A percentile compares a stretch with the other conserved stretches of the same genome.
Conservation (phyloP, 768 basidiomycete genomes). For the Phaffia australis region DNA sequence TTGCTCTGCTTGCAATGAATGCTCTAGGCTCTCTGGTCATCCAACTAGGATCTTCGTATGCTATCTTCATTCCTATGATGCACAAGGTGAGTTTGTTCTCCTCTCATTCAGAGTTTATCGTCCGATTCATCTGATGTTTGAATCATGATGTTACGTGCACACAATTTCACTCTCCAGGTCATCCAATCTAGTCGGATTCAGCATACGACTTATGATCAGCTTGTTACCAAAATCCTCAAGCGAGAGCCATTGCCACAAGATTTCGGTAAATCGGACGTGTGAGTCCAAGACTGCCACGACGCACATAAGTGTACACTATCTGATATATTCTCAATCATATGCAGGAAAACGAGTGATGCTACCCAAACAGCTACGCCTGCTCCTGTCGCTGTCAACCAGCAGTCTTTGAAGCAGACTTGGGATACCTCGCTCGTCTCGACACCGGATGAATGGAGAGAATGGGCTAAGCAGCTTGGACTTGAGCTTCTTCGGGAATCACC, state of each 20-base stretch:
- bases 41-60: slow-evolving; percentile 91
- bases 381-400: slow-evolving; percentile 57
- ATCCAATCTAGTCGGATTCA: slow-evolving; percentile 62
- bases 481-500: slow-evolving; percentile 98
- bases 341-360: slow-evolving; percentile 38
- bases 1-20: slow-evolving; percentile 79
- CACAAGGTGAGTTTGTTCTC: slow-evolving; percentile 57
- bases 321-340: not conserved
- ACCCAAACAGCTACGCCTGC: slow-evolving; percentile 29
- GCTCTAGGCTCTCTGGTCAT: slow-evolving; percentile 82
- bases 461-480: slow-evolving; percentile 84
- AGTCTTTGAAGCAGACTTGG: slow-evolving; percentile 94
- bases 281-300: slow-evolving; percentile 30
- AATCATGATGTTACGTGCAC: not conserved
- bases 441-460: slow-evolving; percentile 75
- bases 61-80: slow-evolving; percentile 93
- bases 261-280: slow-evolving; percentile 57
- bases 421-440: slow-evolving; percentile 66
- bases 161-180: slow-evolving; percentile 44
- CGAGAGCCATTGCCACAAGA: slow-evolving; percentile 89
- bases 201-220: slow-evolving; percentile 73
- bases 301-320: slow-evolving; percentile 35
- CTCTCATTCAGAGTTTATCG: not conserved
- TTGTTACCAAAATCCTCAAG: slow-evolving; percentile 77
- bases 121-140: not conserved